Evolutionary conservation across 345 rosid species (phyloP).

Genomic region (Psidium guajava): DNA sequence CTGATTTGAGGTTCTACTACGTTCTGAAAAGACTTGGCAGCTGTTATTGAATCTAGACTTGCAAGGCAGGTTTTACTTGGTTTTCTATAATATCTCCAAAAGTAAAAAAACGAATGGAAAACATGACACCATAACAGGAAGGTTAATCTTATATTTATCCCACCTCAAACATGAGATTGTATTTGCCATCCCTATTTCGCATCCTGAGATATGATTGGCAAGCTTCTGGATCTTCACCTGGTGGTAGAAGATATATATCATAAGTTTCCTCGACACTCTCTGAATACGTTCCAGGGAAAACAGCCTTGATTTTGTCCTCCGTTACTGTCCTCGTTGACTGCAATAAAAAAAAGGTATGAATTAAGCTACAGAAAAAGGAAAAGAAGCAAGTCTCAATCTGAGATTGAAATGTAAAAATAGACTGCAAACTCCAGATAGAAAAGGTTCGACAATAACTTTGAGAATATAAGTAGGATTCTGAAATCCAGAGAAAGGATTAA

Average conservation of each 20-base stretch:
- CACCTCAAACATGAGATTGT: slow-evolving; percentile 99
- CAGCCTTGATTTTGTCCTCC: slow-evolving; percentile 68
- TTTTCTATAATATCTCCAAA: neutral
- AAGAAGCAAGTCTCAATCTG: neutral
- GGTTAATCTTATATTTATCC: slow-evolving; percentile 8
- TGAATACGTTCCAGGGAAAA: slow-evolving; percentile 36
- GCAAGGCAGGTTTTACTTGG: neutral
- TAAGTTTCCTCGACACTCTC: slow-evolving; percentile 90
- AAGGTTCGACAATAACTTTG: slow-evolving; percentile 36
- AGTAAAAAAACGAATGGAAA: neutral
- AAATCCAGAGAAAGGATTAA: slow-evolving; percentile 95
- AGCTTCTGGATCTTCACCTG: slow-evolving; percentile 99
- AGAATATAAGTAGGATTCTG: slow-evolving; percentile 94
- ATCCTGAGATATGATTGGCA: slow-evolving; percentile 96
- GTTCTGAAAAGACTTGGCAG: neutral
- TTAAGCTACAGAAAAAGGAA: neutral
- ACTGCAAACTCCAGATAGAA: neutral
- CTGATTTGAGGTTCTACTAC: neutral
- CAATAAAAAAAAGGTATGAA: slow-evolving; percentile 15
- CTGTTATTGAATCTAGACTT: neutral
- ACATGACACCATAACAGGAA: neutral
- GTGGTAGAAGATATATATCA: slow-evolving; percentile 96
- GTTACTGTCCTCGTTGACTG: slow-evolving; percentile 71
- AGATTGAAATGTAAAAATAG: neutral
- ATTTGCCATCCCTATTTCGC: slow-evolving; percentile 98